Percentiles rank a stretch among this genome's conserved stretches.
Evolutionary conservation across 345 rosid genomes (phyloP).

Genomic region (Anastatica hierochuntica): DNA sequence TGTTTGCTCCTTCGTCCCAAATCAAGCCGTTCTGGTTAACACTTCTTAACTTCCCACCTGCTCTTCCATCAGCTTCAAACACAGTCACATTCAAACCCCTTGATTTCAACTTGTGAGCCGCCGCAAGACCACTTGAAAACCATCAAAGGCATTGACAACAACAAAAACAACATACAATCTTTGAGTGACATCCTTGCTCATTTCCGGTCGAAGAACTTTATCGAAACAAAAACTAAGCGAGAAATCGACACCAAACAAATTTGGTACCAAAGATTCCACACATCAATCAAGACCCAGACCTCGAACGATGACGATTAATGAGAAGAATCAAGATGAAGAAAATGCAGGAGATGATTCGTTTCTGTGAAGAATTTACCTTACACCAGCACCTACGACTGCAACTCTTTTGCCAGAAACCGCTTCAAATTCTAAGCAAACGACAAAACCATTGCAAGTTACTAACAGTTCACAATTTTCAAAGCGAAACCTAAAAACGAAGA

Average conservation of each 20-base stretch:
- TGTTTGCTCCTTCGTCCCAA: conserved; percentile 98
- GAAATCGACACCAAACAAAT: not conserved
- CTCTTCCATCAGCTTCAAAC: conserved; percentile 74
- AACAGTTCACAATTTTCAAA: not conserved
- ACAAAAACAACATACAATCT: not conserved
- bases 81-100: conserved; percentile 65
- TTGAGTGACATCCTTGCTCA: too few species aligned
- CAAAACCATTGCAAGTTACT: not conserved
- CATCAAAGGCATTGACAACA: not conserved
- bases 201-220: not conserved
- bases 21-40: conserved; percentile 44
- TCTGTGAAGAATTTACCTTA: conserved; percentile 37
- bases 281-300: not conserved
- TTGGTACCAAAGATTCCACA: not conserved
- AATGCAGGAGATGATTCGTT: conserved; percentile 1
- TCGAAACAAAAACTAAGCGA: not conserved
- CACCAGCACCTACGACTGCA: conserved; percentile 83
- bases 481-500: not conserved
- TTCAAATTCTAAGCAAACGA: conserved; percentile 6
- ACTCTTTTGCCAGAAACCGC: conserved; percentile 47
- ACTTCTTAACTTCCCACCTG: conserved; percentile 83
- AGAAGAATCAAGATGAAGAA: not conserved
- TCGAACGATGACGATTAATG: not conserved
- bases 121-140: conserved; percentile 69
- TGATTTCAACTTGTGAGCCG: conserved; percentile 84